Percentiles rank a stretch among this genome's conserved stretches.
These are phyloP conservation scores for Primulina tabacum DNA, from an alignment of 257 asterid genomes.

Conservation along the genomic window DNA sequence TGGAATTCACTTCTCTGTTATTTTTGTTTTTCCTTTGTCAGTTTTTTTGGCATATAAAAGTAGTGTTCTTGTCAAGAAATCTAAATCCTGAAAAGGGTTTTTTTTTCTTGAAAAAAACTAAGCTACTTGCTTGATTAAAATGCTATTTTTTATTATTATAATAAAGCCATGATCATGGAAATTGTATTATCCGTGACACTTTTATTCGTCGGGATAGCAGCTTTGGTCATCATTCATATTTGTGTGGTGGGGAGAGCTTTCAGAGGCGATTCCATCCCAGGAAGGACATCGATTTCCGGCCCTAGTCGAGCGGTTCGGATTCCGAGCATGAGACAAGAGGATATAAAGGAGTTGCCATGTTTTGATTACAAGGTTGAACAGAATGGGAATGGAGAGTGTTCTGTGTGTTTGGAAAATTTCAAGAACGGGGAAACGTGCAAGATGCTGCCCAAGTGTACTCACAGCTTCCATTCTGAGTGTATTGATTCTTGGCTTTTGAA, in stretches of 20 bases:
- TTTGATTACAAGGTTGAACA: constrained; percentile 42
- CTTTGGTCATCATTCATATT: constrained; percentile 44
- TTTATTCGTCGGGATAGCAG: constrained; percentile 40
- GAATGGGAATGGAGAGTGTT: constrained; percentile 41
- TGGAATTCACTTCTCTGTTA: background rate
- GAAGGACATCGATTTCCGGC: background rate
- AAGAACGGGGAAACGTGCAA: constrained; percentile 60
- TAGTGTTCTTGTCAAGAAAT: background rate
- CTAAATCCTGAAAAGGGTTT: constrained; percentile 10
- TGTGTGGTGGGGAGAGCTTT: constrained; percentile 65
- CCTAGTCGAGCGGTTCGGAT: constrained; percentile 12
- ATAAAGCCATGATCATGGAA: constrained; percentile 40
- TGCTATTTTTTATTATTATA: background rate
- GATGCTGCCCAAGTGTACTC: constrained; percentile 47
- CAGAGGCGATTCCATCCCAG: constrained; percentile 16
- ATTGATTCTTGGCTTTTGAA: constrained; percentile 62
- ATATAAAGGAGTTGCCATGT: constrained; percentile 52
- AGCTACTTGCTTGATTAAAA: background rate
- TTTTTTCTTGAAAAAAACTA: constrained; percentile 13
- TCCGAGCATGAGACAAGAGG: constrained; percentile 45
- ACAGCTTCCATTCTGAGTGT: constrained; percentile 57
- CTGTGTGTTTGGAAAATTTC: constrained; percentile 61
- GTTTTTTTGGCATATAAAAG: background rate
- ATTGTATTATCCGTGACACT: constrained; percentile 40
- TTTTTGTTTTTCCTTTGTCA: background rate